A percentile compares a stretch with the other conserved stretches of the same genome.
These are phyloP conservation scores for Neurospora sublineolata DNA, from an alignment of 495 filamentous ascomycete species.

Conservation along the genomic window DNA sequence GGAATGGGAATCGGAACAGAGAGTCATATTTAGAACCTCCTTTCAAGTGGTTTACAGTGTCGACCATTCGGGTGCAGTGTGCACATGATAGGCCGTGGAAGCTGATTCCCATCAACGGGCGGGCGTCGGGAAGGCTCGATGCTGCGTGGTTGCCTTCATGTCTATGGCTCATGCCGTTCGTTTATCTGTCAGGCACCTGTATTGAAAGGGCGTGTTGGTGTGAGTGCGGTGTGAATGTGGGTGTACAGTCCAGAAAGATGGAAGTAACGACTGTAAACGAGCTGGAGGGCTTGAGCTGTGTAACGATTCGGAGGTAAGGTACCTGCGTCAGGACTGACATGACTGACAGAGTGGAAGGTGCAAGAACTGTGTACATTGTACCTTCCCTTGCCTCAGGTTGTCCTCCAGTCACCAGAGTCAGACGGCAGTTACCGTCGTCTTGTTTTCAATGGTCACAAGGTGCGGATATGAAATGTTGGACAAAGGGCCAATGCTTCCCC, in stretches of 20 bases:
- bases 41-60: not conserved
- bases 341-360: not conserved
- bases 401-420: not conserved
- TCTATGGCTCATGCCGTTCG: not conserved
- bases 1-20: not conserved
- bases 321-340: not conserved
- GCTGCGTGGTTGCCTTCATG: not conserved
- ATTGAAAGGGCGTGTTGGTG: not conserved
- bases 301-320: not conserved
- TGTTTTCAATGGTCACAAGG: not conserved
- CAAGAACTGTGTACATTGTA: not conserved
- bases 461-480: not conserved
- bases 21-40: not conserved
- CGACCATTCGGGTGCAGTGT: not conserved
- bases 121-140: not conserved
- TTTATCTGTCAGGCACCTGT: not conserved
- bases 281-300: not conserved
- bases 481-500: not conserved
- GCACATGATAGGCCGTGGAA: too few relatives aligned
- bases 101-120: not conserved
- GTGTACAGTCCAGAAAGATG: not conserved
- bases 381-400: not conserved
- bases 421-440: not conserved
- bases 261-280: not conserved
- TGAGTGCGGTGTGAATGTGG: not conserved